Conservation (phyloP, 1,284 basidiomycete species). For the Earliella scabrosa region DNA sequence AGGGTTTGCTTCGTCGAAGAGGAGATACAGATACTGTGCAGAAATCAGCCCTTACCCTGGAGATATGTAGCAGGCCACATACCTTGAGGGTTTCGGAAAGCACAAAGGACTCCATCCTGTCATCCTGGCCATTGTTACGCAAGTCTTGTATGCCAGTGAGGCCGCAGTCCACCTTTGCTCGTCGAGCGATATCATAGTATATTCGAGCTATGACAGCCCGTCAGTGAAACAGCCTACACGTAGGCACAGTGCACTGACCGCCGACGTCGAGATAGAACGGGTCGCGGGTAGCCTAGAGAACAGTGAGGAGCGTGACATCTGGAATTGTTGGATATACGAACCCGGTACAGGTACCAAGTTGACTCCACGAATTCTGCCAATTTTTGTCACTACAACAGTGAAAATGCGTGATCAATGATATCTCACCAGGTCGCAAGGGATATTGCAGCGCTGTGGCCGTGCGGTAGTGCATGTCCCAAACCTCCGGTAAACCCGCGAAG, state of each 20-base stretch:
- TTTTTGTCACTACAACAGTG: background rate
- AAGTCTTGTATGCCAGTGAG: slow-evolving; percentile 83
- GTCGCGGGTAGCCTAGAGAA: slow-evolving; percentile 81
- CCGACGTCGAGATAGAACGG: slow-evolving; percentile 91
- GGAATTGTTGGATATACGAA: slow-evolving; percentile 38
- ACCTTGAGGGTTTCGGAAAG: slow-evolving; percentile 92
- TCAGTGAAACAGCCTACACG: background rate
- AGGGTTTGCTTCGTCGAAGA: slow-evolving; percentile 87
- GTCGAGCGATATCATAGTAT: slow-evolving; percentile 72
- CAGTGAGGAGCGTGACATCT: slow-evolving; percentile 1
- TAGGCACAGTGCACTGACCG: slow-evolving; percentile 16
- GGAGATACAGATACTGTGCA: slow-evolving; percentile 86
- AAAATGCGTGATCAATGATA: background rate
- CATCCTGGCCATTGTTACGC: slow-evolving; percentile 78
- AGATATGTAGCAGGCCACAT: too few species aligned
- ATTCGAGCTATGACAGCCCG: slow-evolving; percentile 62
- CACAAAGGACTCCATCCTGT: slow-evolving; percentile 93
- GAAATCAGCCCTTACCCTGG: too few species aligned
- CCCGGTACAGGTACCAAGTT: slow-evolving; percentile 92
- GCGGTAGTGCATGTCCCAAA: slow-evolving; percentile 81
- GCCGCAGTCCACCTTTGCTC: slow-evolving; percentile 85
- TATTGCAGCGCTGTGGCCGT: slow-evolving; percentile 81
- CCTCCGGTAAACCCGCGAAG: slow-evolving; percentile 86
- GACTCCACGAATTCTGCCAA: slow-evolving; percentile 85
- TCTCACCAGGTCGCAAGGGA: slow-evolving; percentile 77